phyloP scores from a whole-genome alignment of 768 basidiomycete genomes.

The Lactarius psammicola region DNA sequence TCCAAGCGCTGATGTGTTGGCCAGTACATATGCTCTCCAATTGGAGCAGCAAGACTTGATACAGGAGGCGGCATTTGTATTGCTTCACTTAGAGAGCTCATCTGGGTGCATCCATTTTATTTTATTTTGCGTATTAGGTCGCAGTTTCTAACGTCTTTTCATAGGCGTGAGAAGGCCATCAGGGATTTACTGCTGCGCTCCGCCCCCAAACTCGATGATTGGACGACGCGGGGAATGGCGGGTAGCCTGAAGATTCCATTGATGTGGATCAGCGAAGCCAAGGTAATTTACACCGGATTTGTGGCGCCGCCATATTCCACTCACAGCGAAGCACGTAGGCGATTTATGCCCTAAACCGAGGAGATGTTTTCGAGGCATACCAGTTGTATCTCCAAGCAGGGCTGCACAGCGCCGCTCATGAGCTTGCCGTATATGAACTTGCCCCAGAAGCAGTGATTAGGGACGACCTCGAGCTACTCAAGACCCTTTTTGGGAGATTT shows the following conservation, averaged over 20 bases:
- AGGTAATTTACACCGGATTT: conserved; percentile 46
- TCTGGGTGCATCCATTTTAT: conserved; percentile 72
- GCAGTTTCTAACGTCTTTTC: conserved; percentile 11
- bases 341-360: conserved; percentile 56
- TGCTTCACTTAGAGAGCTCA: conserved; percentile 82
- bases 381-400: conserved; percentile 71
- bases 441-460: conserved; percentile 83
- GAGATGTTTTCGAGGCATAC: conserved; percentile 70
- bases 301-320: background rate
- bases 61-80: conserved; percentile 84
- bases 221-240: conserved; percentile 67
- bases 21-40: conserved; percentile 83
- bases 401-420: conserved; percentile 71
- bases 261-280: conserved; percentile 88
- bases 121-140: conserved; percentile 18
- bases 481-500: conserved; percentile 67
- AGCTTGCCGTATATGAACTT: conserved; percentile 79
- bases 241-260: conserved; percentile 79
- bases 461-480: conserved; percentile 55
- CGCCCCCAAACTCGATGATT: conserved; percentile 64
- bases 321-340: conserved; percentile 48
- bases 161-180: conserved; percentile 78
- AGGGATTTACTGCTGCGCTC: conserved; percentile 75
- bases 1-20: conserved; percentile 77
- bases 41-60: conserved; percentile 79